Conservation (phyloP, 2,329 filamentous ascomycete species). For the Emmonsiellopsis sp. region DNA sequence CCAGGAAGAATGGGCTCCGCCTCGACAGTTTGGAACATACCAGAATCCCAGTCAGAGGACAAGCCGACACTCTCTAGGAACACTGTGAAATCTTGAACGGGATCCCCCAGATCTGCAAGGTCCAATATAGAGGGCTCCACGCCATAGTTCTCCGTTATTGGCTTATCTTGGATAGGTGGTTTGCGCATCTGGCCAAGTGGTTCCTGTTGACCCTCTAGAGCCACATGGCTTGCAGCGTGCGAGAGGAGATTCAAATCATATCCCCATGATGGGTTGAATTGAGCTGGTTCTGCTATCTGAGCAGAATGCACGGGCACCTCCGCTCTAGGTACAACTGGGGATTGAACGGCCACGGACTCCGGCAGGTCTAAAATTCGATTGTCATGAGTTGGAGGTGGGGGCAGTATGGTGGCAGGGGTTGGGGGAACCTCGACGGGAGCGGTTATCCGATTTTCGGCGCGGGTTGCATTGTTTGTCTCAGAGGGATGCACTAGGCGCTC, state of each 20-base stretch:
- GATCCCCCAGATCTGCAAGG: slow-evolving; percentile 37
- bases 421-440: slow-evolving; percentile 23
- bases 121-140: slow-evolving; percentile 37
- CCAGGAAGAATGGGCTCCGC: slow-evolving; percentile 27
- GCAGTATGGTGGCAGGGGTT: slow-evolving; percentile 24
- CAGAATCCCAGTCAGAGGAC: slow-evolving; percentile 41
- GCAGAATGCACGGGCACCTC: slow-evolving; percentile 30
- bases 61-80: slow-evolving; percentile 41
- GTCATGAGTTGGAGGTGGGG: slow-evolving; percentile 29
- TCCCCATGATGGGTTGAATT: slow-evolving; percentile 42
- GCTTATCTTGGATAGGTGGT: slow-evolving; percentile 24
- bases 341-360: slow-evolving; percentile 34
- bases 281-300: slow-evolving; percentile 33
- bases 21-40: slow-evolving; percentile 35
- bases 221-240: slow-evolving; percentile 41
- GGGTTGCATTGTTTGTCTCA: slow-evolving; percentile 26
- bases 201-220: slow-evolving; percentile 37
- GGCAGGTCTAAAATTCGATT: slow-evolving; percentile 37
- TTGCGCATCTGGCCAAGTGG: slow-evolving; percentile 28
- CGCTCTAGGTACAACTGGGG: slow-evolving; percentile 21
- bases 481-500: slow-evolving; percentile 39
- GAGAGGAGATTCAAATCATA: slow-evolving; percentile 41
- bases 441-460: slow-evolving; percentile 24
- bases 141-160: slow-evolving; percentile 33
- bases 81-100: slow-evolving; percentile 40